Evolutionary conservation across 2,329 filamentous ascomycete genomes (phyloP).

Genomic region (Aspergillus felis): DNA sequence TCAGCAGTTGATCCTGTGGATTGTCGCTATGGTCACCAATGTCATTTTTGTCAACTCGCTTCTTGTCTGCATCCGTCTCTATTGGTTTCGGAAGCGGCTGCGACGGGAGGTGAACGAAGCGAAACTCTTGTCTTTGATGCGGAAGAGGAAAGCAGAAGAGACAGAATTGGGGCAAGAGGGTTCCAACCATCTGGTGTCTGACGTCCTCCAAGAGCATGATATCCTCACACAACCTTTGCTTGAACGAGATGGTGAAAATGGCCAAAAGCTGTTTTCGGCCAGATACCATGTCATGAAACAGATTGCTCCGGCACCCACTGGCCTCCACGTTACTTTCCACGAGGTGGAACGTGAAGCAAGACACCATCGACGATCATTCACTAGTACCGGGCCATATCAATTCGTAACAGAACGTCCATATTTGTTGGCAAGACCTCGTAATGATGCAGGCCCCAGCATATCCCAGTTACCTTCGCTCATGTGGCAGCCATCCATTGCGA

Average conservation of each 20-base stretch:
- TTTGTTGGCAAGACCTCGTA: background rate
- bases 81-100: slow-evolving; percentile 96
- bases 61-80: slow-evolving; percentile 84
- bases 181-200: background rate
- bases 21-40: slow-evolving; percentile 69
- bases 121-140: slow-evolving; percentile 56
- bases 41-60: slow-evolving; percentile 77
- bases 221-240: slow-evolving; percentile 10
- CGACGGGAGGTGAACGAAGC: slow-evolving; percentile 72
- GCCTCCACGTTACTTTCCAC: slow-evolving; percentile 30
- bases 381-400: slow-evolving; percentile 9
- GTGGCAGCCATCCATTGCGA: slow-evolving; percentile 81
- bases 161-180: background rate
- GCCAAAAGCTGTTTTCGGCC: background rate
- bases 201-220: background rate
- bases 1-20: slow-evolving; percentile 66
- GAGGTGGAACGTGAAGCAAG: slow-evolving; percentile 11
- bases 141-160: slow-evolving; percentile 32
- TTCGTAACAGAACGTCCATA: slow-evolving; percentile 16
- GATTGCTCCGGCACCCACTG: slow-evolving; percentile 6
- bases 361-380: slow-evolving; percentile 16
- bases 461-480: slow-evolving; percentile 78
- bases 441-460: slow-evolving; percentile 8
- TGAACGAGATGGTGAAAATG: background rate
- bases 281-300: slow-evolving; percentile 7